These are phyloP conservation scores for Aspergillus cavernicola DNA, from an alignment of 495 filamentous ascomycete species.

Conservation along the genomic window DNA sequence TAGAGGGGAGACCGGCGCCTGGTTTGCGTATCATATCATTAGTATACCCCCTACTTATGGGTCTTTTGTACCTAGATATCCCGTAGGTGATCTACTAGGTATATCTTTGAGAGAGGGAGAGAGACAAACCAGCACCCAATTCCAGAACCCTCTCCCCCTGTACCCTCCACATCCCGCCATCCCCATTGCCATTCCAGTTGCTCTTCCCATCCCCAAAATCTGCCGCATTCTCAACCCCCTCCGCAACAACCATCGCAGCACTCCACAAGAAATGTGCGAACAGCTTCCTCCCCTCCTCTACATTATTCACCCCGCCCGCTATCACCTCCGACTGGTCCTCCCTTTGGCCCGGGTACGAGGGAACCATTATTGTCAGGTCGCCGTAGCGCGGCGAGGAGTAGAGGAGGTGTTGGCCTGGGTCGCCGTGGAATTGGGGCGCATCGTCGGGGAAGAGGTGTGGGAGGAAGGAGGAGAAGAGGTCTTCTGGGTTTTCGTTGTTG, in stretches of 20 bases:
- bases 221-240: slow-evolving; percentile 54
- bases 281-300: slow-evolving; percentile 55
- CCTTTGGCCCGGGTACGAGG: slow-evolving; percentile 33
- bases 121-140: slow-evolving; percentile 56
- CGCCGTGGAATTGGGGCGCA: slow-evolving; percentile 68
- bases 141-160: slow-evolving; percentile 53
- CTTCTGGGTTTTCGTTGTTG: slow-evolving; percentile 47
- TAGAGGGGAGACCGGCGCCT: slow-evolving; percentile 74
- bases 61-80: too few relatives aligned
- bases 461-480: slow-evolving; percentile 60
- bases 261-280: slow-evolving; percentile 91
- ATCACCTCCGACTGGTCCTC: slow-evolving; percentile 18
- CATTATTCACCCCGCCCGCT: slow-evolving; percentile 22
- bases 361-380: slow-evolving; percentile 43
- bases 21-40: background rate
- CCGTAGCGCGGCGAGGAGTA: slow-evolving; percentile 63
- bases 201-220: background rate
- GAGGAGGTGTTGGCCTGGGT: slow-evolving; percentile 59
- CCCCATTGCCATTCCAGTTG: background rate
- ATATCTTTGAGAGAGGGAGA: background rate
- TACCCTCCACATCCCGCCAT: slow-evolving; percentile 44
- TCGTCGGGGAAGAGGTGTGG: slow-evolving; percentile 75
- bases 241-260: slow-evolving; percentile 66
- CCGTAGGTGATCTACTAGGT: too few relatives aligned
- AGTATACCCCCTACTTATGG: background rate